A percentile compares a stretch with the other conserved stretches of the same genome.
Conservation (phyloP, 176 grass and related monocot genomes). For the Urochloa ruziziensis region DNA sequence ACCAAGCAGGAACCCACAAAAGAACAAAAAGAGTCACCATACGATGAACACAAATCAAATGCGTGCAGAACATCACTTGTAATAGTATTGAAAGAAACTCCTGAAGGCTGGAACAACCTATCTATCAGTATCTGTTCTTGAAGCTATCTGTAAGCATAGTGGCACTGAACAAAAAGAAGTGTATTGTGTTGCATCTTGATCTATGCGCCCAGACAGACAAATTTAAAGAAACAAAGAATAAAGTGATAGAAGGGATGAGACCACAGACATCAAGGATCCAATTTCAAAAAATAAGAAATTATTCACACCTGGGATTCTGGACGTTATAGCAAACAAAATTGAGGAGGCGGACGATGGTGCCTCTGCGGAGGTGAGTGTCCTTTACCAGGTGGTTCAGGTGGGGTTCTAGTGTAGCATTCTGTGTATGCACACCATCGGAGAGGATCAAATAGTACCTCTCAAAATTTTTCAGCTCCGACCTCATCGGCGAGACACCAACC, state of each 20-base stretch:
- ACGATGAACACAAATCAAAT: background rate
- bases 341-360: background rate
- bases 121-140: background rate
- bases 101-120: background rate
- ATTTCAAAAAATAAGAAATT: background rate
- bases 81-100: no score
- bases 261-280: background rate
- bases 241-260: background rate
- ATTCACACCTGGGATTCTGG: background rate
- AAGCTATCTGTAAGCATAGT: background rate
- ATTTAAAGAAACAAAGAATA: background rate
- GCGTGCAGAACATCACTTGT: no score
- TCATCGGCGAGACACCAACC: background rate
- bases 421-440: constrained; percentile 2
- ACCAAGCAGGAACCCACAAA: background rate
- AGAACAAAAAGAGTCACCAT: background rate
- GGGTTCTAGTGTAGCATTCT: constrained; percentile 51
- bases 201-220: background rate
- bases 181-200: background rate
- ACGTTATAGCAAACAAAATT: background rate
- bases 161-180: background rate
- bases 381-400: constrained; percentile 45
- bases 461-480: background rate
- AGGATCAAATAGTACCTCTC: background rate
- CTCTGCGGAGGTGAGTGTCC: background rate